Conservation (phyloP, 2,329 filamentous ascomycete species). For the Trichoderma harzianum region DNA sequence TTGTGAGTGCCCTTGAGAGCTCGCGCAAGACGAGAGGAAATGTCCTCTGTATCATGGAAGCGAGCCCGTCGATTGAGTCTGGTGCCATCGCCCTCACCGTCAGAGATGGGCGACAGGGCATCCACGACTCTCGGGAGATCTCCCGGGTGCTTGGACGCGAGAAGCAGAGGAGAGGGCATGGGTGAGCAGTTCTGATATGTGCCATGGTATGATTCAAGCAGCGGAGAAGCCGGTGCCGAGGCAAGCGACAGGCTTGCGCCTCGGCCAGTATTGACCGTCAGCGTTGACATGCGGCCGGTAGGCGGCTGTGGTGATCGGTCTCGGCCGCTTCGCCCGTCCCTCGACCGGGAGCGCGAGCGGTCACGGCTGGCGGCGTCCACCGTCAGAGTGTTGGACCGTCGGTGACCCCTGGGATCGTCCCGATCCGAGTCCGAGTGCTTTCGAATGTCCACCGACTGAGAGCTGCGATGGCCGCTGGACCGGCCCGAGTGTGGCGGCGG, state of each 20-base stretch:
- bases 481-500: conserved; percentile 28
- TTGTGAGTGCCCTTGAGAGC: conserved; percentile 66
- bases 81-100: conserved; percentile 38
- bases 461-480: neutral
- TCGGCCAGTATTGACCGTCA: conserved; percentile 49
- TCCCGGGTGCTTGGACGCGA: conserved; percentile 45
- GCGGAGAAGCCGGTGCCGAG: conserved; percentile 70
- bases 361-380: conserved; percentile 39
- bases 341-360: conserved; percentile 32
- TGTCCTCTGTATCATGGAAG: conserved; percentile 81
- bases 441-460: conserved; percentile 5
- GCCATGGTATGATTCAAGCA: conserved; percentile 88
- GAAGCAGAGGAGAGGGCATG: conserved; percentile 78
- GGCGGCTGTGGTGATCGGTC: conserved; percentile 49
- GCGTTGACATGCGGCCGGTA: conserved; percentile 48
- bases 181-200: conserved; percentile 94
- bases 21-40: conserved; percentile 71
- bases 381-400: conserved; percentile 37
- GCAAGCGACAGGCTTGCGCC: conserved; percentile 44
- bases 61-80: conserved; percentile 58
- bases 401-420: conserved; percentile 13
- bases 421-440: conserved; percentile 15
- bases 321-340: conserved; percentile 36
- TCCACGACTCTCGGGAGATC: conserved; percentile 50
- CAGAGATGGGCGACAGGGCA: conserved; percentile 52